Conservation (phyloP, 2,329 filamentous ascomycete species). For the Neocucurbitaria cava region DNA sequence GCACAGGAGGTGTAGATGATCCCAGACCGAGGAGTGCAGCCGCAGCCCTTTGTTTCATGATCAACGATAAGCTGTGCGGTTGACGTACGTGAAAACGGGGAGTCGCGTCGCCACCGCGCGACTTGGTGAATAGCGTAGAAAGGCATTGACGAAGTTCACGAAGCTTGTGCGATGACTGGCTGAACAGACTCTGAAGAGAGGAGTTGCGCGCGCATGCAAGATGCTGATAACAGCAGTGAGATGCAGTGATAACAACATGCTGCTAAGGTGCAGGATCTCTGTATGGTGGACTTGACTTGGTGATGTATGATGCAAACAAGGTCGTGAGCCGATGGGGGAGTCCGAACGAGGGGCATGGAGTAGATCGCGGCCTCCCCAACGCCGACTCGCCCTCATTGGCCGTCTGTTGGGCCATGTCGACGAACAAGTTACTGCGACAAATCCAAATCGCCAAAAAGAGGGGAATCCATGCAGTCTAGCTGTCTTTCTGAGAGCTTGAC, state of each 20-base stretch:
- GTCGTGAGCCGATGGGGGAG: constrained; percentile 1
- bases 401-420: background rate
- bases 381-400: background rate
- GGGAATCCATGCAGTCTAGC: constrained; percentile 4
- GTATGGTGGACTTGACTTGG: constrained; percentile 4
- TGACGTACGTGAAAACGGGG: background rate
- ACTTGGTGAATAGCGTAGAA: background rate
- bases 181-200: background rate
- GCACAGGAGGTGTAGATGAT: background rate
- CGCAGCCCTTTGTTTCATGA: constrained; percentile 4
- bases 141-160: background rate
- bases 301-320: constrained; percentile 12
- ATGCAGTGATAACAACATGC: background rate
- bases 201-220: constrained; percentile 1
- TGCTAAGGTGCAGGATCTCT: constrained; percentile 1
- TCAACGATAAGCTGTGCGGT: background rate
- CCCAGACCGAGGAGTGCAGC: background rate
- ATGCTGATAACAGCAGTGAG: background rate
- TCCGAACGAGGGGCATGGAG: background rate
- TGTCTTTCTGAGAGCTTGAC: background rate
- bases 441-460: background rate
- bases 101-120: background rate
- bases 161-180: background rate
- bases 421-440: constrained; percentile 1
- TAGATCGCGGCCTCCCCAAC: constrained; percentile 2